These are phyloP conservation scores for Gnomoniopsis smithogilvyi DNA, from an alignment of 2,329 filamentous ascomycete species.

Conservation along the genomic window DNA sequence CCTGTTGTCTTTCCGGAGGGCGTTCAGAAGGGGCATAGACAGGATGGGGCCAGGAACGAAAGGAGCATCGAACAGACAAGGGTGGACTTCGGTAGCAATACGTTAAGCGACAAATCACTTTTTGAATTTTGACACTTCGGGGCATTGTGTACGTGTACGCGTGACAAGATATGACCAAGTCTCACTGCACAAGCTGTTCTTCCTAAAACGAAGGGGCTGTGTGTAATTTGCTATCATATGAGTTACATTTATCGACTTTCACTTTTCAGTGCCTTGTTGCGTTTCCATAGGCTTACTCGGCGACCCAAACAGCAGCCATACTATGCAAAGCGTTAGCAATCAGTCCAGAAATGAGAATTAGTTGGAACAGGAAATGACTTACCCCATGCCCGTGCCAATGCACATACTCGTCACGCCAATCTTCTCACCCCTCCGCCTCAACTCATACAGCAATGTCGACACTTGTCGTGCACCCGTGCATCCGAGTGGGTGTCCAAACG, in stretches of 20 bases:
- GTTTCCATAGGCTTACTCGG: slow-evolving; percentile 60
- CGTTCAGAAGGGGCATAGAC: background rate
- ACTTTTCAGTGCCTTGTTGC: background rate
- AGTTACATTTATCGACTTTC: background rate
- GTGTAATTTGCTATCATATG: background rate
- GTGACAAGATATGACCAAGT: too few relatives aligned
- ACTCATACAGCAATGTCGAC: slow-evolving; percentile 84
- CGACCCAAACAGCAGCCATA: slow-evolving; percentile 95
- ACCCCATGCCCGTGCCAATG: slow-evolving; percentile 90
- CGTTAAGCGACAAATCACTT: background rate
- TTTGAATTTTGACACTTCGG: background rate
- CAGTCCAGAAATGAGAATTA: background rate
- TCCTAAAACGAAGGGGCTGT: background rate
- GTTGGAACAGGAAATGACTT: background rate
- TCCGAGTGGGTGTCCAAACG: slow-evolving; percentile 91
- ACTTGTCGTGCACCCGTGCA: slow-evolving; percentile 94
- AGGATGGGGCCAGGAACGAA: background rate
- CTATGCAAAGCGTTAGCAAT: background rate
- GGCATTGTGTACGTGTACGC: background rate
- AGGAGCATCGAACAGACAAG: background rate
- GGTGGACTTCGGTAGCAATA: background rate
- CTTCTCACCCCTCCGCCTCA: slow-evolving; percentile 79
- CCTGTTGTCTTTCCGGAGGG: background rate
- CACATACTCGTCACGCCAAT: slow-evolving; percentile 96
- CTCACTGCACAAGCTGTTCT: too few relatives aligned